Conservation (phyloP, 148 eudicot genomes). For the Beta vulgaris region DNA sequence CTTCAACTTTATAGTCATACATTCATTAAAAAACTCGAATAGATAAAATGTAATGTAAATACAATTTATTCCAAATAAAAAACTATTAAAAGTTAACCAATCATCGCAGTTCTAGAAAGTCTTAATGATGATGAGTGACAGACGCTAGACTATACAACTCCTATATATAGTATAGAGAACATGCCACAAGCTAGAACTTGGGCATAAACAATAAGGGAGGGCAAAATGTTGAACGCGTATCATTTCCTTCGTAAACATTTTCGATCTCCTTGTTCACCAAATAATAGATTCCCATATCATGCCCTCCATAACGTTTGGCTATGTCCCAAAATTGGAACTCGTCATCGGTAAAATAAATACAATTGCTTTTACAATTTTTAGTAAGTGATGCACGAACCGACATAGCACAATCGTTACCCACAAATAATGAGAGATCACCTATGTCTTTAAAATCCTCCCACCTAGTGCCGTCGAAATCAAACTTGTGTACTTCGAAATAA, state of each 20-base stretch:
- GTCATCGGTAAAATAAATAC: slow-evolving; percentile 16
- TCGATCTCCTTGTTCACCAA: background rate
- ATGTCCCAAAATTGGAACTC: background rate
- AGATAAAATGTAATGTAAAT: too few relatives aligned
- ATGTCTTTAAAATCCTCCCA: slow-evolving; percentile 10
- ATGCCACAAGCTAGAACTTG: too few relatives aligned
- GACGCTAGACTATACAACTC: too few relatives aligned
- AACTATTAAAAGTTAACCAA: too few relatives aligned
- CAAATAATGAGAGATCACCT: slow-evolving; percentile 16
- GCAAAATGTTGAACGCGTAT: background rate
- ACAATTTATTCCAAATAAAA: too few relatives aligned
- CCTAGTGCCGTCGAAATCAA: background rate
- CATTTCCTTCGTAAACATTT: background rate
- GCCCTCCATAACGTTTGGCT: background rate
- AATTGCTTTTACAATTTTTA: background rate
- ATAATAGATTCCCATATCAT: slow-evolving; percentile 9
- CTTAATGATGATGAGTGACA: too few relatives aligned
- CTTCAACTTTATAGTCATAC: too few relatives aligned
- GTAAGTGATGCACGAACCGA: background rate
- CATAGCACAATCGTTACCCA: too few relatives aligned
- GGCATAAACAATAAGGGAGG: slow-evolving; percentile 9
- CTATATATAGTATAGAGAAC: too few relatives aligned
- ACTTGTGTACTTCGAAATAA: background rate
- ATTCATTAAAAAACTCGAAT: too few relatives aligned
- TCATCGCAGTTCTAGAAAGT: too few relatives aligned